phyloP scores from a whole-genome alignment of 2,329 filamentous ascomycete species.

The Aspergillus sp. region DNA sequence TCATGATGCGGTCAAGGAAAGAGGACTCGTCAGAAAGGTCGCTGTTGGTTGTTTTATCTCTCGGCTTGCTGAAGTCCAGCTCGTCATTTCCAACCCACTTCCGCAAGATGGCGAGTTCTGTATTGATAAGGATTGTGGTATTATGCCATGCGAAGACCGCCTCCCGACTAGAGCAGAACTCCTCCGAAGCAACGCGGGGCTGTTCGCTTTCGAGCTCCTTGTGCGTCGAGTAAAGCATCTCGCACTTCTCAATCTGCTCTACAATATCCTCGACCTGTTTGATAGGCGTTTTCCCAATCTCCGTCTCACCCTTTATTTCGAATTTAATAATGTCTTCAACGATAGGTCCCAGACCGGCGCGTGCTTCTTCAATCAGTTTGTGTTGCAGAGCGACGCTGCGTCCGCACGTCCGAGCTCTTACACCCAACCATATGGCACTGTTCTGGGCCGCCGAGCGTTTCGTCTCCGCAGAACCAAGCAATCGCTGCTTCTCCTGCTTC shows the following conservation, averaged over 20 bases:
- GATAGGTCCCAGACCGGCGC: conserved; percentile 67
- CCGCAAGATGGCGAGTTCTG: conserved; percentile 84
- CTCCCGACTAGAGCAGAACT: conserved; percentile 80
- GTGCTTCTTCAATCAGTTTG: conserved; percentile 82
- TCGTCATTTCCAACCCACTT: conserved; percentile 97
- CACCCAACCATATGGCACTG: conserved; percentile 80
- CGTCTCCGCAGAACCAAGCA: conserved; percentile 78
- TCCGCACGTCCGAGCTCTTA: conserved; percentile 80
- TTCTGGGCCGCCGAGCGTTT: conserved; percentile 68
- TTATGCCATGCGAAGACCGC: conserved; percentile 96
- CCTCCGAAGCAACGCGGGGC: conserved; percentile 70
- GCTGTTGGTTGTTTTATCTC: conserved; percentile 65
- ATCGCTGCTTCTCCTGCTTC: conserved; percentile 92
- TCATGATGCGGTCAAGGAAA: conserved; percentile 91
- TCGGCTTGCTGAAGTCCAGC: conserved; percentile 80
- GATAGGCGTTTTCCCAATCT: conserved; percentile 81
- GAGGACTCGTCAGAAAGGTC: conserved; percentile 86
- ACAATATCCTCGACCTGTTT: conserved; percentile 91
- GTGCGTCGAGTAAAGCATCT: conserved; percentile 80
- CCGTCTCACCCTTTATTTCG: conserved; percentile 88
- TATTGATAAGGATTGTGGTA: conserved; percentile 93
- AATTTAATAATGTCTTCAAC: conserved; percentile 91
- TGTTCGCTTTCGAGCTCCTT: conserved; percentile 72
- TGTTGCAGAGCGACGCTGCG: conserved; percentile 80
- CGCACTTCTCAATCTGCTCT: conserved; percentile 83